These are phyloP conservation scores for Leptodontidium sp. DNA, from an alignment of 2,329 filamentous ascomycete species.

Conservation along the genomic window DNA sequence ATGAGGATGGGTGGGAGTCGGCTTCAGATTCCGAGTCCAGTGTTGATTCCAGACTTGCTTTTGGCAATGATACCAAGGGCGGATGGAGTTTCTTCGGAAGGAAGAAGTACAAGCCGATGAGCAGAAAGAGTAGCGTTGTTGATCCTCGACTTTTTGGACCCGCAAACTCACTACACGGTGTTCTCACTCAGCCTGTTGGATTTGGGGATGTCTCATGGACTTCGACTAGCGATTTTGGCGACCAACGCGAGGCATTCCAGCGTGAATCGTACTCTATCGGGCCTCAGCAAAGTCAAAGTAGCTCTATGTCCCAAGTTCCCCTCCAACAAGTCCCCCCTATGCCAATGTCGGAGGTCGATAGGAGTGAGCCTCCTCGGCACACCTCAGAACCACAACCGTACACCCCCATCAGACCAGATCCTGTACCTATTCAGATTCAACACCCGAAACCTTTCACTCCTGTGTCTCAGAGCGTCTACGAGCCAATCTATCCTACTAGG, in stretches of 20 bases:
- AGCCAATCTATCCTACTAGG: constrained; percentile 51
- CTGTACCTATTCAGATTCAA: constrained; percentile 76
- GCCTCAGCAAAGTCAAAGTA: constrained; percentile 20
- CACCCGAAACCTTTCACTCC: constrained; percentile 84
- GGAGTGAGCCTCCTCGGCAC: constrained; percentile 20
- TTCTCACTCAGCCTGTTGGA: constrained; percentile 63
- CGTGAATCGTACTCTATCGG: constrained; percentile 22
- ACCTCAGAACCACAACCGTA: constrained; percentile 52
- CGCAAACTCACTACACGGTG: constrained; percentile 66
- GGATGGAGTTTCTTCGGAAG: constrained; percentile 45
- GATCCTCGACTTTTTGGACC: constrained; percentile 67
- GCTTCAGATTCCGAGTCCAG: constrained; percentile 63
- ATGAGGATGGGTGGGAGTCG: constrained; percentile 67
- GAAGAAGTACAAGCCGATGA: constrained; percentile 44
- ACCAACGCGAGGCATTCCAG: constrained; percentile 27
- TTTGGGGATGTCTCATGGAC: constrained; percentile 54
- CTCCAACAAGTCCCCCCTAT: constrained; percentile 47
- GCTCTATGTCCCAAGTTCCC: constrained; percentile 45
- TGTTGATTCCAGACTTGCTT: constrained; percentile 66
- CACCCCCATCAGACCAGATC: constrained; percentile 58
- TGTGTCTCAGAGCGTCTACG: constrained; percentile 74
- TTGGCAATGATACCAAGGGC: constrained; percentile 53
- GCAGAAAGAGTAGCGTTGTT: constrained; percentile 59
- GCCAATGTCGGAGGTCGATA: constrained; percentile 20
- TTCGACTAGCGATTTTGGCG: constrained; percentile 44